phyloP scores from a whole-genome alignment of 164 flowering plant genomes.

The Aristolochia californica region DNA sequence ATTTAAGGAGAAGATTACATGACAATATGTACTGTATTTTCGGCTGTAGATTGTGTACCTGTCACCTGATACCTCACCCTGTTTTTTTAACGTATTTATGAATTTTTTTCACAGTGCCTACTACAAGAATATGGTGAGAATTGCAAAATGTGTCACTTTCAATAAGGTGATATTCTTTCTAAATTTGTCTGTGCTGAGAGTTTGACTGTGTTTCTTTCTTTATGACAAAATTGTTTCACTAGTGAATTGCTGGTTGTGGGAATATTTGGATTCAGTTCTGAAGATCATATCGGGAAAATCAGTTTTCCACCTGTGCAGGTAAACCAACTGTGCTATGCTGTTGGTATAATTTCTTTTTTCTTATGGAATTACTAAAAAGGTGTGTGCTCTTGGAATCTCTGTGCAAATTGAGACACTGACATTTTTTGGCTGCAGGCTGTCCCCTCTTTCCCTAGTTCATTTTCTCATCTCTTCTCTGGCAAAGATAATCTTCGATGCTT shows the following conservation, averaged over 20 bases:
- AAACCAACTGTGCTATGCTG: background rate
- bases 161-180: conserved; percentile 50
- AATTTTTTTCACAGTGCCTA: conserved; percentile 48
- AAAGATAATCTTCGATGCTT: conserved; percentile 73
- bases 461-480: conserved; percentile 82
- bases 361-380: background rate
- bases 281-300: conserved; percentile 90
- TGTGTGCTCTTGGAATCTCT: background rate
- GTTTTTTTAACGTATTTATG: background rate
- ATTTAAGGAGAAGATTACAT: background rate
- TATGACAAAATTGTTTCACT: background rate
- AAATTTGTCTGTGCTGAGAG: background rate
- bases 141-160: conserved; percentile 75
- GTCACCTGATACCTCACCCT: background rate
- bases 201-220: background rate
- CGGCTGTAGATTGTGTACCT: background rate
- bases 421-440: conserved; percentile 57
- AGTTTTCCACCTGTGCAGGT: conserved; percentile 94
- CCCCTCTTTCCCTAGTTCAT: conserved; percentile 93
- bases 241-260: conserved; percentile 52
- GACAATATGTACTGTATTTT: background rate
- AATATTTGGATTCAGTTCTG: conserved; percentile 82
- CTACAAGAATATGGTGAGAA: conserved; percentile 81
- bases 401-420: conserved; percentile 3
- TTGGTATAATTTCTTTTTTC: too few species aligned